phyloP scores from a whole-genome alignment of 495 filamentous ascomycete species.

The Penicillium chermesinum region DNA sequence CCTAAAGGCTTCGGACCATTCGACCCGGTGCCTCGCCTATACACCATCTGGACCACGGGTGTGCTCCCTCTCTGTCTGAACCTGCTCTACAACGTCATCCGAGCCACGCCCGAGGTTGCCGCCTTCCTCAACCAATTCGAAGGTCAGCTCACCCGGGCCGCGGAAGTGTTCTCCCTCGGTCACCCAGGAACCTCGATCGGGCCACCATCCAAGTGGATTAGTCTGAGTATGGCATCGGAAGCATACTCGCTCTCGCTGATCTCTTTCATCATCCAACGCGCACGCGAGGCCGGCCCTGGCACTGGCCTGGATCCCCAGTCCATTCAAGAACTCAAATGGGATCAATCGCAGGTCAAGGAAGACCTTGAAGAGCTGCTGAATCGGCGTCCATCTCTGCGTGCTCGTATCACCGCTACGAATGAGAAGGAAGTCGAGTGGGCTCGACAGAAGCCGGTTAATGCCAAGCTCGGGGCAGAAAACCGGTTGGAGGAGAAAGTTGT shows the following conservation, averaged over 20 bases:
- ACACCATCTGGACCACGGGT: constrained; percentile 82
- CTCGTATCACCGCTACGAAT: constrained; percentile 64
- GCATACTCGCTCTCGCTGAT: constrained; percentile 72
- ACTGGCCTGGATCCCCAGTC: constrained; percentile 53
- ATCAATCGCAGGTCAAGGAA: constrained; percentile 61
- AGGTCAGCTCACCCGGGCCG: constrained; percentile 58
- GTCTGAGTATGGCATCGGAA: constrained; percentile 66
- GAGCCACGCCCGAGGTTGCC: constrained; percentile 74
- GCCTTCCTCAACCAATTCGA: constrained; percentile 83
- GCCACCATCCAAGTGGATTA: constrained; percentile 48
- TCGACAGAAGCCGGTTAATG: constrained; percentile 42
- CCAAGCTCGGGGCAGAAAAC: constrained; percentile 43
- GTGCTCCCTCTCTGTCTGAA: constrained; percentile 88
- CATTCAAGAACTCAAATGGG: constrained; percentile 67
- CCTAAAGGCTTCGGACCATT: constrained; percentile 66
- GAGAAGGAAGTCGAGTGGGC: constrained; percentile 64
- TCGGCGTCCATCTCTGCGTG: constrained; percentile 54
- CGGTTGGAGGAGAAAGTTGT: constrained; percentile 70
- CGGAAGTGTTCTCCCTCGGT: constrained; percentile 55
- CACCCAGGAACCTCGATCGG: constrained; percentile 27
- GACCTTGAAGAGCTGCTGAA: constrained; percentile 72
- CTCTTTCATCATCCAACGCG: constrained; percentile 55
- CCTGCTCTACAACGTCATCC: constrained; percentile 73
- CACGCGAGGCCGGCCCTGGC: constrained; percentile 54
- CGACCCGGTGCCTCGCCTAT: constrained; percentile 51